Conservation (phyloP, 129 eudicot species). For the sunflower (Helianthus annuus) region HanXRQr2.0-SUNRISE NC_035440.2:4968495-4968994, state of each 20-base stretch:
- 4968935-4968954: background rate
- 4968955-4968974: too few species aligned
- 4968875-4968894: background rate
- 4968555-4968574: too few species aligned
- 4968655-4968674: too few species aligned
- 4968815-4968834: background rate
- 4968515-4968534: too few species aligned
- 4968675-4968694: too few species aligned
- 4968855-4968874: background rate
- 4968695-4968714: background rate
- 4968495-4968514: too few species aligned
- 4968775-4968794: constrained; percentile 11
- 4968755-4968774: background rate
- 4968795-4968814: constrained; percentile 2
- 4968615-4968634: too few species aligned
- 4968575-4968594: too few species aligned
- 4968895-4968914: background rate
- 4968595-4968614: too few species aligned
- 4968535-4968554: too few species aligned
- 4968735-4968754: background rate
- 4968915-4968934: background rate
- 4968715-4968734: constrained; percentile 7
- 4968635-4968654: too few species aligned
- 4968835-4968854: background rate
- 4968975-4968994: background rate